Evolutionary conservation across 495 filamentous ascomycete genomes (phyloP), one percentile per base, ranked within the genome.

Genomic region (Penicillium simplicissimum): DNA sequence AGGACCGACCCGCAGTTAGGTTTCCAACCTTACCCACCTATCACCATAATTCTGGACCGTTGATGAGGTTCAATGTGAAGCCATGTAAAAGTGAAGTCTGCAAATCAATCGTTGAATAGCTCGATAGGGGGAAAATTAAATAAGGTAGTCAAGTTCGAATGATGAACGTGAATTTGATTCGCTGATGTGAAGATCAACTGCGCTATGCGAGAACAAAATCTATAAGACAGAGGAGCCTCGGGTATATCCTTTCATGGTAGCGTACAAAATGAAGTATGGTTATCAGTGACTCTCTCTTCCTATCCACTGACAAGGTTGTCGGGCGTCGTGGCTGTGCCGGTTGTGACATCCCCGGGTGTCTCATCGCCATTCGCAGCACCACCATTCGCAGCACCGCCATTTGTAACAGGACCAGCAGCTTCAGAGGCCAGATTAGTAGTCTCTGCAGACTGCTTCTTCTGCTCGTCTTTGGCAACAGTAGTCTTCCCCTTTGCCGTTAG

Each of bases 401-500:
- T 57, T 15, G 62, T 56, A 35, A 62, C 58, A 11, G 52, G 25
- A 38, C 23, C 15, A 37, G 33, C 33, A 53, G 48, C 61, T 25
- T 69, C 65, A 25, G 61, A 49, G 45, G 31, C 49, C 19, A 69
- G 38, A 8, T 62, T 62, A 11, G 67, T 45, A 10, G 51, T 59
- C 17, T 67, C 63, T 25, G 52, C 19, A 0, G 59, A 11, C 15
- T 62, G 52, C n/a, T 65, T 66, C 35, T 63, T 57, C 52, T 68
- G 62, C 31, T 60, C 56, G 9, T 52, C 17, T 31, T 59, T 59
- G 4, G 57, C 8, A 23, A 51, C 54, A 53, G 78, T 78, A 61
- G 76, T 77, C 59, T 84, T 84, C 70, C 86, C 87, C 66, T 86
- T 90, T 40, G 85, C 71, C 55, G 78, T 84, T 68, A 97, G 79